Evolutionary conservation across 2,329 filamentous ascomycete genomes (phyloP), one percentile per base, ranked within the genome.

Genomic region (Cercospora sp.): DNA sequence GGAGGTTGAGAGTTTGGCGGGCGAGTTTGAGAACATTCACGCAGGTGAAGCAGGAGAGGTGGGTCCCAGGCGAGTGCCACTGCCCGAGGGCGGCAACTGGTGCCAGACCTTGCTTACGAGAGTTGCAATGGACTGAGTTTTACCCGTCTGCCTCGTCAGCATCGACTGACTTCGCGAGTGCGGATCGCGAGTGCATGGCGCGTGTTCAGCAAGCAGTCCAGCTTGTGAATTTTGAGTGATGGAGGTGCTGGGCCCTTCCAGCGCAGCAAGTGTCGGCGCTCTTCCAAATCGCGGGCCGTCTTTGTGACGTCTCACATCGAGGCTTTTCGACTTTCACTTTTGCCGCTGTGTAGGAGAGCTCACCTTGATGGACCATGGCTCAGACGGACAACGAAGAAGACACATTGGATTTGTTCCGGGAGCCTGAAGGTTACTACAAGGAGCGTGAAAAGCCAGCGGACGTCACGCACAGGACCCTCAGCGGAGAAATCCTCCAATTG

Each of bases 381-480:
- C 67, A 72, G 53, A 62, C 58, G 20, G 74, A 78, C 20, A 77
- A 79, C 16, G 78, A 75, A 33, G 80, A 78, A 42, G 73, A 77
- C 58, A 73, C 61, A 28, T 70, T 83, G 63, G 80, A 82, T 76
- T 83, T 96, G 72, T 96, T 97, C 82, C 82, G 90, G 64, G 94
- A 96, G 72, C 94, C 94, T 6, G 86, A 88, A 64, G 92, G 88
- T 76, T 97, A 87, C 82, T 95, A 92, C 77, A 87, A 90, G 58
- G 89, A 92, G 0, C 89, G 93, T 58, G 91, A 91, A 59, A 87
- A 90, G 59, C 89, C 92, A 7, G 94, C 91, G 2, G 88, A 87
- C 69, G 88, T 91, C 70, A 85, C 87, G 53, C 91, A 96, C 82
- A 87, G 84, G 23, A 86, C 94, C 77, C 82, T 87, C 66, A 87